These are phyloP conservation scores for Verticillium nubilum DNA, from an alignment of 2,329 filamentous ascomycete species.

Conservation along the genomic window DNA sequence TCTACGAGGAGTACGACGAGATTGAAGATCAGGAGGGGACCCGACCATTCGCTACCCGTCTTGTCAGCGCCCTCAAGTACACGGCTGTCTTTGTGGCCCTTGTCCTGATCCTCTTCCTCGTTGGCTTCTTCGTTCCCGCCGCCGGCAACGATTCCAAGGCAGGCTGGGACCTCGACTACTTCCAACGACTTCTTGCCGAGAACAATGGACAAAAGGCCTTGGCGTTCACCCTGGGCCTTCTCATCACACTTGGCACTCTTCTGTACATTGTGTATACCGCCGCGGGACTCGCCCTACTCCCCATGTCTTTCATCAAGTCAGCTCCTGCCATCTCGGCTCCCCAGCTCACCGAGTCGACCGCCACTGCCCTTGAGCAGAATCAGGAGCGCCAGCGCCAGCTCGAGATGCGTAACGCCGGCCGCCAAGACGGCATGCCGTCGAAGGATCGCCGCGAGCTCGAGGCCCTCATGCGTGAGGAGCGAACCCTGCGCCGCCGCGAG, in stretches of 20 bases:
- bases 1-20: slow-evolving; percentile 96
- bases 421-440: slow-evolving; percentile 66
- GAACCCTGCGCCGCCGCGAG: slow-evolving; percentile 84
- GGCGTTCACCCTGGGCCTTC: slow-evolving; percentile 82
- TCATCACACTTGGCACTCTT: slow-evolving; percentile 80
- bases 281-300: slow-evolving; percentile 80
- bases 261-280: slow-evolving; percentile 88
- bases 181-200: slow-evolving; percentile 75
- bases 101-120: slow-evolving; percentile 75
- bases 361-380: slow-evolving; percentile 78
- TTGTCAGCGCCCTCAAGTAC: slow-evolving; percentile 87
- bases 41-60: slow-evolving; percentile 63
- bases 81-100: slow-evolving; percentile 79
- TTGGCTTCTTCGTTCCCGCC: slow-evolving; percentile 90
- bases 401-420: slow-evolving; percentile 76
- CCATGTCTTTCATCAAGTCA: slow-evolving; percentile 86
- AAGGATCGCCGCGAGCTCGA: slow-evolving; percentile 90
- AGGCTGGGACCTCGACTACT: slow-evolving; percentile 82
- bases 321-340: slow-evolving; percentile 82
- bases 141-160: slow-evolving; percentile 60
- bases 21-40: slow-evolving; percentile 70
- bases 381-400: slow-evolving; percentile 88
- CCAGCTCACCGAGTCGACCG: slow-evolving; percentile 69
- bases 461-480: slow-evolving; percentile 79
- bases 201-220: slow-evolving; percentile 91